phyloP scores from a whole-genome alignment of 345 rosid species.

The Euphorbia peplus region DNA sequence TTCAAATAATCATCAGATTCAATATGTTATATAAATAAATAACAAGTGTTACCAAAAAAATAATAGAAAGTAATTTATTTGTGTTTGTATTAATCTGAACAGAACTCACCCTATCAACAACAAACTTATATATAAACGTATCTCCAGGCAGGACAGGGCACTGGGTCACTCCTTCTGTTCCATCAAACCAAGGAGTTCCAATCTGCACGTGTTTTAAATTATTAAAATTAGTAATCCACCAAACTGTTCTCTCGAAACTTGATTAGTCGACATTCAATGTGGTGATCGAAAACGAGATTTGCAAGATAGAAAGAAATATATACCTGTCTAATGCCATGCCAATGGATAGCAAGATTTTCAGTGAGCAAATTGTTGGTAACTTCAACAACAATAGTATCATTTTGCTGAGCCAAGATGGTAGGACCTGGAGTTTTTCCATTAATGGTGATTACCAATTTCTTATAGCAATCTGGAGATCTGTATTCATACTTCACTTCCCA shows the following conservation, averaged over 20 bases:
- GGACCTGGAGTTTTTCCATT: slow-evolving; percentile 70
- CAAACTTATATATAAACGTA: slow-evolving; percentile 53
- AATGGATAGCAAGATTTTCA: slow-evolving; percentile 61
- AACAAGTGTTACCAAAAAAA: too few relatives aligned
- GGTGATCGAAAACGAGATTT: too few relatives aligned
- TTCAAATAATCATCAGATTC: too few relatives aligned
- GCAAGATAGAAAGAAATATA: too few relatives aligned
- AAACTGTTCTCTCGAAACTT: too few relatives aligned
- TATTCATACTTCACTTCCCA: slow-evolving; percentile 73
- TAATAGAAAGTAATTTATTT: too few relatives aligned
- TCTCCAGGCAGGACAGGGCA: slow-evolving; percentile 71
- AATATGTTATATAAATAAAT: too few relatives aligned
- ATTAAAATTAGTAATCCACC: not conserved
- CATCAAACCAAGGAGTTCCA: slow-evolving; percentile 73
- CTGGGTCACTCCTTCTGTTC: slow-evolving; percentile 67
- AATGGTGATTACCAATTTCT: slow-evolving; percentile 58
- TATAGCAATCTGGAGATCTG: slow-evolving; percentile 58
- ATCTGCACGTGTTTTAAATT: slow-evolving; percentile 30
- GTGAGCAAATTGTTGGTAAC: slow-evolving; percentile 57
- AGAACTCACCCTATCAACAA: slow-evolving; percentile 62
- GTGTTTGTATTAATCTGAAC: too few relatives aligned
- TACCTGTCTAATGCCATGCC: slow-evolving; percentile 86
- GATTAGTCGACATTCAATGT: too few relatives aligned
- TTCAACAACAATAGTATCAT: slow-evolving; percentile 66
- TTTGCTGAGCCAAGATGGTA: slow-evolving; percentile 51